A percentile compares a stretch with the other conserved stretches of the same genome.
Evolutionary conservation across 495 filamentous ascomycete genomes (phyloP).

Genomic region (Aspergillus homomorphus): DNA sequence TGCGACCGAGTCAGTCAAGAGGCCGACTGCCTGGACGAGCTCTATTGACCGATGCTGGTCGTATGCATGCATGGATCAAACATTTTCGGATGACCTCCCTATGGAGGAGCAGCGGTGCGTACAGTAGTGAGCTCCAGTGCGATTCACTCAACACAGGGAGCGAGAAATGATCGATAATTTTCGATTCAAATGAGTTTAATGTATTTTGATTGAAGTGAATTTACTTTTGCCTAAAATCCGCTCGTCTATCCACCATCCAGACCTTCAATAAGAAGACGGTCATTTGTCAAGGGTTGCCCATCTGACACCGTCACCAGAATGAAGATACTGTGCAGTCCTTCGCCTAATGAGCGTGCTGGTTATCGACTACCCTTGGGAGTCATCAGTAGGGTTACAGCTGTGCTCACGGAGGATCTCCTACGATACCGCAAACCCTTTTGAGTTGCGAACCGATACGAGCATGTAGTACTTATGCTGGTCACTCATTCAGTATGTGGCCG

Average conservation of each 20-base stretch:
- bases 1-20: not conserved
- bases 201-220: not conserved
- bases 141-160: not conserved
- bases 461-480: too few species aligned
- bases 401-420: not conserved
- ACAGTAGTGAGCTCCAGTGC: too few species aligned
- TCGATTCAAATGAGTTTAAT: not conserved
- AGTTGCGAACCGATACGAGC: not conserved
- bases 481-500: not conserved
- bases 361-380: not conserved
- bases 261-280: not conserved
- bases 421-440: not conserved
- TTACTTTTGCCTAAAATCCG: not conserved
- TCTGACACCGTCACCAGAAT: conserved; percentile 4
- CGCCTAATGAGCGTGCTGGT: not conserved
- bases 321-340: not conserved
- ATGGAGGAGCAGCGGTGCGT: not conserved
- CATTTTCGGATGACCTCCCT: not conserved
- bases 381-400: not conserved
- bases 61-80: not conserved
- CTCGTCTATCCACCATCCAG: not conserved
- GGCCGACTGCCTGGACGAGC: not conserved
- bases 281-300: not conserved
- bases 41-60: not conserved
- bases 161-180: not conserved